Evolutionary conservation across 371 early-diverging fungal genomes (phyloP).

Genomic region (Rhizopus stolonifer): DNA sequence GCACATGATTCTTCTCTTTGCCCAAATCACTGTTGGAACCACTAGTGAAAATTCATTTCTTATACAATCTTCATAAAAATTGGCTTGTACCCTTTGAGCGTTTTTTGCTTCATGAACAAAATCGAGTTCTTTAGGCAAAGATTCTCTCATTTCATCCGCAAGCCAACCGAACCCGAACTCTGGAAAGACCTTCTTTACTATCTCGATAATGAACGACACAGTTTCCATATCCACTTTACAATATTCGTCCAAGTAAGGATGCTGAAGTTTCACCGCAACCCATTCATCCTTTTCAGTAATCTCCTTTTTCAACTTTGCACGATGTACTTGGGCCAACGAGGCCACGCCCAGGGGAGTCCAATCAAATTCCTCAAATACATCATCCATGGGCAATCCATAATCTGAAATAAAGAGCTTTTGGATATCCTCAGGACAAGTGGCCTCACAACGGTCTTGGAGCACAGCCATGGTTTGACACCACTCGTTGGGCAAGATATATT

Average conservation of each 20-base stretch:
- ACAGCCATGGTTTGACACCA: constrained; percentile 84
- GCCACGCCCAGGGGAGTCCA: constrained; percentile 80
- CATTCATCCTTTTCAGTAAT: constrained; percentile 19
- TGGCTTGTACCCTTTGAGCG: constrained; percentile 56
- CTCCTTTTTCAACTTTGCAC: constrained; percentile 53
- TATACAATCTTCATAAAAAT: constrained; percentile 48
- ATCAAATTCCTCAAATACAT: constrained; percentile 73
- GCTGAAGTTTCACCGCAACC: constrained; percentile 95
- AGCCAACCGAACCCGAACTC: constrained; percentile 93
- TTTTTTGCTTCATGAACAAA: constrained; percentile 82
- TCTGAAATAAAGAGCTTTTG: constrained; percentile 70
- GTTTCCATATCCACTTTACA: constrained; percentile 83
- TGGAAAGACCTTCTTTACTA: constrained; percentile 76
- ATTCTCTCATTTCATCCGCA: constrained; percentile 81
- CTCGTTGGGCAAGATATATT: constrained; percentile 84
- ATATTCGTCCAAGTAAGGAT: constrained; percentile 76
- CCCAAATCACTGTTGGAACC: constrained; percentile 72
- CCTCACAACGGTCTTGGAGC: constrained; percentile 84
- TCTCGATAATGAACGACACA: constrained; percentile 58
- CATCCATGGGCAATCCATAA: constrained; percentile 58
- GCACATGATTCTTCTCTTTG: constrained; percentile 61
- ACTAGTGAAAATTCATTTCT: constrained; percentile 36
- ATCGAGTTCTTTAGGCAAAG: constrained; percentile 86
- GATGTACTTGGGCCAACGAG: constrained; percentile 86
- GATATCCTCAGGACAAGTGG: constrained; percentile 65